Evolutionary conservation across 1,284 basidiomycete genomes (phyloP).

Genomic region (Leccinum angustisporum): DNA sequence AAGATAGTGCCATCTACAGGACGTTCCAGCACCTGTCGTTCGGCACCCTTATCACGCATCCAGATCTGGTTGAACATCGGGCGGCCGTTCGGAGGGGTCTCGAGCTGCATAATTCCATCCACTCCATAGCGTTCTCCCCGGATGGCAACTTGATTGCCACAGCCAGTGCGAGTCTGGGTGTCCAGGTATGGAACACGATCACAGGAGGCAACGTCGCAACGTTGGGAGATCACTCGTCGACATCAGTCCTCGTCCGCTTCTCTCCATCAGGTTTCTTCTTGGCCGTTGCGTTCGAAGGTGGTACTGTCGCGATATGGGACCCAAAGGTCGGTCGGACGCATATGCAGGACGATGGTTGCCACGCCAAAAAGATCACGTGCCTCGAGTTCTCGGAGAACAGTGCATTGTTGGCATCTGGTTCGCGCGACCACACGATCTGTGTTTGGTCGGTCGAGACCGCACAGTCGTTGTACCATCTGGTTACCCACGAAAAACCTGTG

Average conservation of each 20-base stretch:
- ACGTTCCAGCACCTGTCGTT: no score
- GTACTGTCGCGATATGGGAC: conserved; percentile 25
- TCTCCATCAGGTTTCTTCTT: conserved; percentile 25
- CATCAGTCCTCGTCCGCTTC: conserved; percentile 24
- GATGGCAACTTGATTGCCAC: no score
- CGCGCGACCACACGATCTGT: conserved; percentile 21
- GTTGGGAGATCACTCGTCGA: conserved; percentile 13
- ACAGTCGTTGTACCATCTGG: not conserved
- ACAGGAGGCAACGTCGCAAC: conserved; percentile 25
- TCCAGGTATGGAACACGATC: conserved; percentile 23
- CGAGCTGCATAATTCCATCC: conserved; percentile 6
- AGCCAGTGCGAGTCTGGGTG: no score
- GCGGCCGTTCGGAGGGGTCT: conserved; percentile 1
- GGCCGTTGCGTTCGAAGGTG: conserved; percentile 19
- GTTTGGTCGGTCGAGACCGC: conserved; percentile 21
- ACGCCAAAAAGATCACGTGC: no score
- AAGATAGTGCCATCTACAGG: no score
- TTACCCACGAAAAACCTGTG: no score
- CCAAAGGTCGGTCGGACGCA: conserved; percentile 13
- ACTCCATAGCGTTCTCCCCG: conserved; percentile 14
- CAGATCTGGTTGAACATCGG: not conserved
- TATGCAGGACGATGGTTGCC: no score
- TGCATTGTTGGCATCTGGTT: conserved; percentile 23
- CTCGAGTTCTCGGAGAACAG: conserved; percentile 15
- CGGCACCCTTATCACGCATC: no score